Evolutionary conservation across 495 filamentous ascomycete genomes (phyloP), one percentile per base, ranked within the genome.

Genomic region (Penicillium nucicola): DNA sequence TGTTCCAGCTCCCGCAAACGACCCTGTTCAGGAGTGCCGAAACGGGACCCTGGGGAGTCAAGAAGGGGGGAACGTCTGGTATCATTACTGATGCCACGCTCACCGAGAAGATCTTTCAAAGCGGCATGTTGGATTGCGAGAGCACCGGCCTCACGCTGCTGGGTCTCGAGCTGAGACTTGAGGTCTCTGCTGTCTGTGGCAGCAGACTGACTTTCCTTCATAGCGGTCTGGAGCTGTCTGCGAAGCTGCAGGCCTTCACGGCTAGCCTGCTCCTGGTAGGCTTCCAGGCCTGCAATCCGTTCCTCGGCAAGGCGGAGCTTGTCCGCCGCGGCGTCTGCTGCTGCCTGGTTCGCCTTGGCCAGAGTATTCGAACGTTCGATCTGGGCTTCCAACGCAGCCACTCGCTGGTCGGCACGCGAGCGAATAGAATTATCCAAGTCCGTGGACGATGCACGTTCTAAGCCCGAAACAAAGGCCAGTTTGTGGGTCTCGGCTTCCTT

Each of bases 221-320:
- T 76, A 2, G 87, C 84, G 25, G 81, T 78, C 64, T 97, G 92
- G 45, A 99, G 79, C 59, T 96, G 91, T 65, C 91, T 83, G 28
- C 95, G 85, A 35, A 97, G 85, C 28, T 86, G 82, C 47, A 99
- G 80, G 30, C 89, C 87, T 67, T 99, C 93, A 30, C 93, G 79
- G 64, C 91, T 97, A 5, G 91, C 84, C 71, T 99, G 93, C 61
- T 97, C 92, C 70, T 99, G 93, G 64, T 96, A 96, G 2, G 89
- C 89, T 69, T 99, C 93, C 5, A 99, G 78, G 3, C 92, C 92
- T 13, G 93, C 95, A 62, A 99, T 97, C 6, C 95, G 82, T 66
- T 95, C 95, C 68, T 97, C 95, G 7, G 93, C 93, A 42, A 88
- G 83, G 9, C 92, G 86, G 30, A 99, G 78, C 65, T 89, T 96